Percentiles rank a stretch among this genome's conserved stretches.
Conservation (phyloP, 345 rosid species). For the Syzygium grande region DNA sequence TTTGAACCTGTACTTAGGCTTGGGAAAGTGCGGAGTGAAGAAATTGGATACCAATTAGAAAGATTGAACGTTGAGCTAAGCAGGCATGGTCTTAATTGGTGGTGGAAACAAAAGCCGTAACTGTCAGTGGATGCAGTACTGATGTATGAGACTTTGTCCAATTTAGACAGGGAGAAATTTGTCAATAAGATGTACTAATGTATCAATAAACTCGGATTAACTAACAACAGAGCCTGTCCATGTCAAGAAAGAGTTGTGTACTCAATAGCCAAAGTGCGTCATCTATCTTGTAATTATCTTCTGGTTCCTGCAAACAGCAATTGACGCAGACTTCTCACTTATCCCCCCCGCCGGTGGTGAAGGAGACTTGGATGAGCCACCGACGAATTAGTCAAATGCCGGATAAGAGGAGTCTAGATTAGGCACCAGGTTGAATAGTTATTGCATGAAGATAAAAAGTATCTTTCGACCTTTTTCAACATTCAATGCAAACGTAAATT, state of each 20-base stretch:
- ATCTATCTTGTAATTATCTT: not conserved
- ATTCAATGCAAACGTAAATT: not conserved
- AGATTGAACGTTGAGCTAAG: not conserved
- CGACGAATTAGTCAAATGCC: not conserved
- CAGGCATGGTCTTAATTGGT: not conserved
- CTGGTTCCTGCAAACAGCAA: not conserved
- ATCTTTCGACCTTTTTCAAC: not conserved
- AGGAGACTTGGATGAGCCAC: not conserved
- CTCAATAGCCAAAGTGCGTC: conserved; percentile 17
- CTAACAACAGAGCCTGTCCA: not conserved
- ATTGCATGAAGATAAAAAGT: not conserved
- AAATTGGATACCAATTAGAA: not conserved
- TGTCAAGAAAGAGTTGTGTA: conserved; percentile 12
- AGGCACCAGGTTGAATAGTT: not conserved
- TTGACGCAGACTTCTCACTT: not conserved
- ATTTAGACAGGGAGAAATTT: not conserved
- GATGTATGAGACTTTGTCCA: not conserved
- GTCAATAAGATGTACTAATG: not conserved
- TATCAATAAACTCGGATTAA: not conserved
- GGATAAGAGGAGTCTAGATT: not conserved
- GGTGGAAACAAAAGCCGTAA: not conserved
- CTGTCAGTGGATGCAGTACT: not conserved
- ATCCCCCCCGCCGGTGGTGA: not conserved
- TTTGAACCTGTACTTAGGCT: not conserved
- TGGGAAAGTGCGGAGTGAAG: not conserved